Percentiles rank a stretch among this genome's conserved stretches.
phyloP scores from a whole-genome alignment of 352 stramenopile species.

The Phytopythium litorale region DNA sequence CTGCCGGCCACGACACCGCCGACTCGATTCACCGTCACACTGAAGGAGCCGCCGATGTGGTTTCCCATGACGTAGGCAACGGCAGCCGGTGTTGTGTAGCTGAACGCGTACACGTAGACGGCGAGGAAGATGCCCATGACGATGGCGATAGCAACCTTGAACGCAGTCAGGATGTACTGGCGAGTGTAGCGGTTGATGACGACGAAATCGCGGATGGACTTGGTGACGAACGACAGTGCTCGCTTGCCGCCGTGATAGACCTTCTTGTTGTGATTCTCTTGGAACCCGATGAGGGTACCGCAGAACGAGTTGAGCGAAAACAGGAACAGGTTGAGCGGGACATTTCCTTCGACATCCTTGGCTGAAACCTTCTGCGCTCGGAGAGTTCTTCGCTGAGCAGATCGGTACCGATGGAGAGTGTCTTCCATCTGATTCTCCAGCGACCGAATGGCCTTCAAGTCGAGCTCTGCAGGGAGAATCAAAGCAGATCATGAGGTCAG shows the following conservation, averaged over 20 bases:
- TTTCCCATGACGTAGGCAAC: constrained; percentile 82
- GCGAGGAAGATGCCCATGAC: constrained; percentile 60
- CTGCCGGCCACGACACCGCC: constrained; percentile 77
- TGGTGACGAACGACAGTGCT: constrained; percentile 42
- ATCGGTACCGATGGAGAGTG: constrained; percentile 58
- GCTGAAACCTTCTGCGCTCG: constrained; percentile 43
- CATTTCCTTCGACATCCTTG: constrained; percentile 79
- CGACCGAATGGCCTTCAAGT: constrained; percentile 36
- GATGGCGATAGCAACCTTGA: constrained; percentile 60
- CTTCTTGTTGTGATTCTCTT: constrained; percentile 61
- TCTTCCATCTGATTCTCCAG: constrained; percentile 69
- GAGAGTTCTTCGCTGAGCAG: constrained; percentile 50
- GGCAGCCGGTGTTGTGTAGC: constrained; percentile 46
- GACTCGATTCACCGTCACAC: constrained; percentile 78
- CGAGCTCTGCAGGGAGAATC: constrained; percentile 25
- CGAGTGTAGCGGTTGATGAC: constrained; percentile 37
- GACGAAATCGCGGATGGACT: constrained; percentile 48
- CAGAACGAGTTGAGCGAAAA: constrained; percentile 86
- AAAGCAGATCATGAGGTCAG: constrained; percentile 6
- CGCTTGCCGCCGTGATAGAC: constrained; percentile 42
- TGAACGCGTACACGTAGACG: constrained; percentile 76
- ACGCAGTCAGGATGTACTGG: constrained; percentile 32
- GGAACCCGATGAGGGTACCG: constrained; percentile 67
- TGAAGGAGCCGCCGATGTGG: constrained; percentile 73
- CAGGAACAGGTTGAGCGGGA: constrained; percentile 76